Percentiles rank a stretch among this genome's conserved stretches.
Evolutionary conservation across 495 filamentous ascomycete species (phyloP).

Genomic region (Xylaria longipes): DNA sequence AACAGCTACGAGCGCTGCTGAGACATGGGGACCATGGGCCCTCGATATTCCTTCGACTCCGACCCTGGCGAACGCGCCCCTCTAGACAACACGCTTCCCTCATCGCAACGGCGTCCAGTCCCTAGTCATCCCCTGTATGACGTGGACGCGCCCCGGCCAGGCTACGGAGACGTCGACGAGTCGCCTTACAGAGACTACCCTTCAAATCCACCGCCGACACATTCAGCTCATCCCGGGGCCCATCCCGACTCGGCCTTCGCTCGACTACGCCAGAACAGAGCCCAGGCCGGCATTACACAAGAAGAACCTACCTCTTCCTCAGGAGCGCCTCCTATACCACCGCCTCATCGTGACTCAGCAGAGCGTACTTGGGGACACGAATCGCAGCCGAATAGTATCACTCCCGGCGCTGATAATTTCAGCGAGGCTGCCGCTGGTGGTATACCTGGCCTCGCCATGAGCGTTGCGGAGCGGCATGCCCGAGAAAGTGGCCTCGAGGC

Average conservation of each 20-base stretch:
- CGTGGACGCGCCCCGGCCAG: constrained; percentile 1
- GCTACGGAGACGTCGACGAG: constrained; percentile 34
- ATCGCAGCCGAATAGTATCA: constrained; percentile 60
- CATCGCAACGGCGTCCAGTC: constrained; percentile 32
- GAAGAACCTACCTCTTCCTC: constrained; percentile 26
- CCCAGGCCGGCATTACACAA: constrained; percentile 29
- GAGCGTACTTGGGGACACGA: constrained; percentile 40
- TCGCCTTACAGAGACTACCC: constrained; percentile 32
- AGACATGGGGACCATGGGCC: constrained; percentile 32
- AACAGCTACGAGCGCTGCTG: neutral
- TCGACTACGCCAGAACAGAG: constrained; percentile 19
- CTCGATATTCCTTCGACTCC: constrained; percentile 42
- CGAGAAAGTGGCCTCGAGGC: constrained; percentile 77
- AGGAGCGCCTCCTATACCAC: constrained; percentile 34
- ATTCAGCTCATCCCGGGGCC: constrained; percentile 51
- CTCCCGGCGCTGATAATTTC: constrained; percentile 78
- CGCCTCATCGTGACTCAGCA: constrained; percentile 38
- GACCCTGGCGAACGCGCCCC: constrained; percentile 48
- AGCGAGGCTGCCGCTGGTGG: constrained; percentile 74
- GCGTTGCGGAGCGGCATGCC: constrained; percentile 73
- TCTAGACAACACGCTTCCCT: constrained; percentile 38
- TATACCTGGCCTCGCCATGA: constrained; percentile 76
- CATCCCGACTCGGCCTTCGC: constrained; percentile 24
- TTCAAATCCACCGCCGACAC: constrained; percentile 33
- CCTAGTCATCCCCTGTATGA: constrained; percentile 5